Base-by-base conservation (phyloP, 768 basidiomycete species). In the Plicaturopsis crispa region DNA sequence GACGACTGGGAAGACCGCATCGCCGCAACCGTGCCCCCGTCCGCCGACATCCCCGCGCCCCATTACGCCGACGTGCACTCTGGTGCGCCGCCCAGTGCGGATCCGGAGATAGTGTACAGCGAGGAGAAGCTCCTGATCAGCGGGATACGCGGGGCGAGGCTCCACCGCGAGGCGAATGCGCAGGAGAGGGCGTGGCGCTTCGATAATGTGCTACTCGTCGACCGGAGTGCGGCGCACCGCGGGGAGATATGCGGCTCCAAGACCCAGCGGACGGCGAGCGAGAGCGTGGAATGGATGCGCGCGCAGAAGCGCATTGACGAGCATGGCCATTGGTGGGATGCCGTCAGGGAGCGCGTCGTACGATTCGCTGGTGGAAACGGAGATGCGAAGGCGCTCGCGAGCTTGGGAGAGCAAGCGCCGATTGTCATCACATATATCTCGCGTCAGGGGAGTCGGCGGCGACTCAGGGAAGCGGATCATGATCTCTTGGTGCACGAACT, bases 161-260 rank as follows among this genome's bases (percentile, higher is more conserved):
- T n/a, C n/a, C n/a, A n/a, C n/a, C n/a, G n/a, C n/a, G n/a, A n/a
- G n/a, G n/a, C n/a, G n/a, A n/a, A n/a, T n/a, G n/a, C n/a, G n/a
- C n/a, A n/a, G n/a, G n/a, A n/a, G n/a, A n/a, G 71, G 7, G 84
- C 78, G 4, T 90, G 75, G 74, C 72, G 78, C 46, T 84, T 90
- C 52, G 79, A 84, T 5, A 65, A 72, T 4, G 67, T 82, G 3
- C 64, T 91, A 6, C 62, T 89, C 36, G 65, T 76, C 5, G 87
- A 91, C 57, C 72, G 89, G 14, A 82, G 79, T 28, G 89, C 88
- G 0, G 71, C 87, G 0, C 80, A 83, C 57, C 67, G 83, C 3
- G 86, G 85, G 0, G 43, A 56, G 3, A 53, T 72, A 3, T 85
- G 84, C 41, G 82, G 81, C 8, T 61, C 64, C 19, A 66, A 67